Conservation (phyloP, 345 rosid genomes). For the Nasturtium officinale region DNA sequence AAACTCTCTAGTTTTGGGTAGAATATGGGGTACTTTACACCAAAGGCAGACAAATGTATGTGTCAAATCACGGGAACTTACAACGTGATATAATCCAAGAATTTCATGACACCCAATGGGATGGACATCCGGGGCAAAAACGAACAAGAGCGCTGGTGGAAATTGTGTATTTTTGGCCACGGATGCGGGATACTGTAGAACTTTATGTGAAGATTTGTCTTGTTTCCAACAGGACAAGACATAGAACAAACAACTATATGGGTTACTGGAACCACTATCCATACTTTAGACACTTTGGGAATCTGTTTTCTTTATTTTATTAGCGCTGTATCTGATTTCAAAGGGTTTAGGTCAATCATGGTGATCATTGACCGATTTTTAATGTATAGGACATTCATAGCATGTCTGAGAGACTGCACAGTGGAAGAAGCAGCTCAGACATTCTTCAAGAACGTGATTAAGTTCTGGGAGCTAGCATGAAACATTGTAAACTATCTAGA, state of each 20-base stretch:
- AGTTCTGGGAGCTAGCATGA: not conserved
- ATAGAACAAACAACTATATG: not conserved
- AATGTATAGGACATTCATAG: not conserved
- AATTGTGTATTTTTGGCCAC: too few relatives aligned
- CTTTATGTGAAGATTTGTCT: not conserved
- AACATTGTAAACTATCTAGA: not conserved
- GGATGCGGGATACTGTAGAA: not conserved
- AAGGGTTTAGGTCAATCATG: not conserved
- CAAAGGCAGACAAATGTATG: not conserved
- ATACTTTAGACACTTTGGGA: not conserved
- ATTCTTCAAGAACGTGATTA: not conserved
- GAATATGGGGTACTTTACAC: not conserved
- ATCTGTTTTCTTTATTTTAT: not conserved
- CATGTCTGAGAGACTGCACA: not conserved
- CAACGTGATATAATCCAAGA: not conserved
- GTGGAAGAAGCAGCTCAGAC: not conserved
- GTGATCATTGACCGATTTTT: not conserved
- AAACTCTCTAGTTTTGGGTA: not conserved
- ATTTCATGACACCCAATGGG: not conserved
- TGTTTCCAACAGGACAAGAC: not conserved
- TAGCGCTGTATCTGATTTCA: not conserved
- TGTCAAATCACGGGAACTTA: not conserved
- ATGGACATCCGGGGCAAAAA: not conserved
- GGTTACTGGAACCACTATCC: not conserved
- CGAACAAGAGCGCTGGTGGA: not conserved